Conservation (phyloP, 129 eudicot species). For the Flaveria trinervia region DNA sequence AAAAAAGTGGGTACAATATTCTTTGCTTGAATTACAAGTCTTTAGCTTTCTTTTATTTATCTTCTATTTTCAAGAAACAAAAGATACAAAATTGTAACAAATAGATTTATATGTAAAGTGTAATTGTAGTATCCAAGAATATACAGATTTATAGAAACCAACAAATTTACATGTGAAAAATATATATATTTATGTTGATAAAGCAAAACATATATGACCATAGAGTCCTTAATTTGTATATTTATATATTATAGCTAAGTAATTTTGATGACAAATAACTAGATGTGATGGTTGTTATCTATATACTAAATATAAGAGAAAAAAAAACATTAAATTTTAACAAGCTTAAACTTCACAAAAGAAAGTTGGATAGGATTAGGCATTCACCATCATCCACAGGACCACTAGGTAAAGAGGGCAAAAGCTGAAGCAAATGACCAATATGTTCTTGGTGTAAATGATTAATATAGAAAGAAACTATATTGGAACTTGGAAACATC, state of each 20-base stretch:
- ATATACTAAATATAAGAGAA: background rate
- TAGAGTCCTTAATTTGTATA: background rate
- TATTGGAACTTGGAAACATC: no score
- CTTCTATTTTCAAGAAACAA: background rate
- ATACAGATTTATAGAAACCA: background rate
- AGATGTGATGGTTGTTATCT: background rate
- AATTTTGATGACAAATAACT: background rate
- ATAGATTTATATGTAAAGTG: background rate
- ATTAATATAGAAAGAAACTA: background rate
- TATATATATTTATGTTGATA: background rate
- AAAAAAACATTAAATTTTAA: background rate
- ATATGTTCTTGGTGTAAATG: slow-evolving; percentile 2
- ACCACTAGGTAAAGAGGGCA: background rate
- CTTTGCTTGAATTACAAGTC: slow-evolving; percentile 34
- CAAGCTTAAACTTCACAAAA: slow-evolving; percentile 29
- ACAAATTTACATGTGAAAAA: background rate
- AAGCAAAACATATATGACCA: background rate
- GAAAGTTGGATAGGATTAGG: slow-evolving; percentile 20
- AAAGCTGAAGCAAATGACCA: slow-evolving; percentile 12
- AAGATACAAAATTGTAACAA: background rate
- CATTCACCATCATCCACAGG: slow-evolving; percentile 11
- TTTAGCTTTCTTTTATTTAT: background rate
- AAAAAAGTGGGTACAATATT: slow-evolving; percentile 6
- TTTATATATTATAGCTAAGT: background rate
- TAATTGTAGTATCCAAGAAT: background rate